These are phyloP conservation scores for Calocera viscosa DNA, from an alignment of 768 basidiomycete genomes.

Conservation along the genomic window DNA sequence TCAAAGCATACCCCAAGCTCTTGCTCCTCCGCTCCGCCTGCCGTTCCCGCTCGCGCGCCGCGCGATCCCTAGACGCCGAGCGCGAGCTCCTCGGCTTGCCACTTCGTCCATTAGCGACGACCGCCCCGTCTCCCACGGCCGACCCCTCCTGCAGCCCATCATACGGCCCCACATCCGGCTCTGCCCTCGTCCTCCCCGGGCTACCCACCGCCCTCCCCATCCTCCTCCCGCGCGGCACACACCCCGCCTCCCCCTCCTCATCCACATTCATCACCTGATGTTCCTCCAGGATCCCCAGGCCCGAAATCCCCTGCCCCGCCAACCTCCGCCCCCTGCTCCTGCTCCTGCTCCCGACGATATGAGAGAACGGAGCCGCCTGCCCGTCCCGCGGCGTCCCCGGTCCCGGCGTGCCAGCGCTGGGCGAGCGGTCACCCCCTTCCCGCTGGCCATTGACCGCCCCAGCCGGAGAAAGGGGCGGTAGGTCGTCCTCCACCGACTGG, in stretches of 20 bases:
- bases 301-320: not conserved
- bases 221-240: not conserved
- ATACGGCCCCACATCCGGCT: not conserved
- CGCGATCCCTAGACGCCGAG: not conserved
- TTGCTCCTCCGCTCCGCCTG: not conserved
- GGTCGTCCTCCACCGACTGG: not conserved
- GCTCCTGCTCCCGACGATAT: not conserved
- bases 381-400: not conserved
- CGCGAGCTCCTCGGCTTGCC: not conserved
- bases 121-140: no score
- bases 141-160: no score
- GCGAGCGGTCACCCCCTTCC: not conserved
- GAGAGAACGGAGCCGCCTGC: not conserved
- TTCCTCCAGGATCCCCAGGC: not conserved
- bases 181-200: not conserved
- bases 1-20: not conserved
- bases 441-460: not conserved
- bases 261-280: not conserved
- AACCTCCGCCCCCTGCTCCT: not conserved
- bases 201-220: not conserved
- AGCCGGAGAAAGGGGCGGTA: not conserved
- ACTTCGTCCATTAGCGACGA: not conserved
- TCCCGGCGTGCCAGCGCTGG: not conserved
- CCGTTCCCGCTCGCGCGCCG: not conserved
- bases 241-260: not conserved